Conservation (phyloP, 306 rosid genomes). For the Echinosophora koreensis region DNA sequence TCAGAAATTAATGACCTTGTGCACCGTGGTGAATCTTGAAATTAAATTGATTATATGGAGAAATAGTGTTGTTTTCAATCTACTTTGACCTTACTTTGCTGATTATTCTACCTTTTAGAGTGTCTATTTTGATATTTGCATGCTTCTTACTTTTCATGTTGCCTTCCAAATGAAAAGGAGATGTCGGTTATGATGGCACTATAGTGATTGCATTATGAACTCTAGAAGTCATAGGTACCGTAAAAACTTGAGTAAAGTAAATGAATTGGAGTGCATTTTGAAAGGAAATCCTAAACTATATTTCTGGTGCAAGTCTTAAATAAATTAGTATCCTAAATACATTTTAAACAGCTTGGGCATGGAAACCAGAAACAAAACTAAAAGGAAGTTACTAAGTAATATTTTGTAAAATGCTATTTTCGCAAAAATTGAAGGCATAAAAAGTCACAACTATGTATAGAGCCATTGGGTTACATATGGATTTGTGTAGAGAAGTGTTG, state of each 20-base stretch:
- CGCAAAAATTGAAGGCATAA: not conserved
- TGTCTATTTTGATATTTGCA: not conserved
- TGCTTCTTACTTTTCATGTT: slow-evolving; percentile 21
- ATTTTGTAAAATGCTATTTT: not conserved
- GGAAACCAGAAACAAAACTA: slow-evolving; percentile 20
- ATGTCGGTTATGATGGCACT: not conserved
- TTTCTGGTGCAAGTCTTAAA: slow-evolving; percentile 18
- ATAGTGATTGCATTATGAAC: not conserved
- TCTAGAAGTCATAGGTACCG: not conserved
- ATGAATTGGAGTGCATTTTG: not conserved
- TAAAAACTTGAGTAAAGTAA: not conserved
- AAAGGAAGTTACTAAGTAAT: not conserved
- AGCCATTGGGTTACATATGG: not conserved
- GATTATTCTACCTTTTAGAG: not conserved
- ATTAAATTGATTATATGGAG: not conserved
- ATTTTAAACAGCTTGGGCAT: slow-evolving; percentile 17
- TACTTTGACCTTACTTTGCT: slow-evolving; percentile 13
- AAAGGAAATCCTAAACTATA: not conserved
- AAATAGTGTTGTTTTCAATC: not conserved
- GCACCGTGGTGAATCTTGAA: not conserved
- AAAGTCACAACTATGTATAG: not conserved
- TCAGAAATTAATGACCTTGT: slow-evolving; percentile 5
- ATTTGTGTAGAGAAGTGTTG: not conserved
- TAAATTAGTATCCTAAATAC: not conserved
- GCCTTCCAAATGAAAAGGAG: slow-evolving; percentile 2